Base-by-base conservation (phyloP, 257 asterid species). In the Solanum infundibuliforme region DNA sequence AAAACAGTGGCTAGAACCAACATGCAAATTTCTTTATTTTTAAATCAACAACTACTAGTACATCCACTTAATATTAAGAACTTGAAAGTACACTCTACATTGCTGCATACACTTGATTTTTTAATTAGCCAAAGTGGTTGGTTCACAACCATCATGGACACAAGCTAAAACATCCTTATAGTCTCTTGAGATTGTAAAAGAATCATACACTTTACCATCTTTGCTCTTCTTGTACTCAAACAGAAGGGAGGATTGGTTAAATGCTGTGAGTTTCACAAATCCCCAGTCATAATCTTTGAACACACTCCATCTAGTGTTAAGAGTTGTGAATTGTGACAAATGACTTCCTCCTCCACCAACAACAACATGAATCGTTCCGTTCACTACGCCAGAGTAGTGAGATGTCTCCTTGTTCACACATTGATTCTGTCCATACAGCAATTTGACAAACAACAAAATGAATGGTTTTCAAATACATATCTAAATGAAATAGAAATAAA, bases 301-400 rank as follows among this genome's bases (percentile, higher is more conserved):
- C 16, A 79, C 16, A 27, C 85, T 79, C 85, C 85, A 79, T 27
- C 8, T 79, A 35, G 85, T 79, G 85, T 79, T 79, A 27, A 79
- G 16, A n/a, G 39, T 25, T 0, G 85, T 79, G 85, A 43, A 79
- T 7, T 13, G 1, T 7, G 8, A 13, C 85, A 79, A 43, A 79
- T 79, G 25, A 31, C 87, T 83, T 69, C 97, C 98, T 34, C 90
- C 98, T 76, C 97, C 98, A 11, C 98, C 98, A 6, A 87, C 97
- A 84, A 95, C 97, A 20, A 91, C 95, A 31, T 95, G 85, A 25
- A 79, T 79, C 11, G 85, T 79, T 27, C 85, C 85, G 14, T 79
- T 79, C 85, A 79, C 66, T 93, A 92, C 88, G 39, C 98, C 96
- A 0, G 95, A 93, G 92, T 92, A 95, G n/a, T 90, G 88, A 0